These are phyloP conservation scores for Lactifluus pinguis DNA, from an alignment of 768 basidiomycete species.

Conservation along the genomic window DNA sequence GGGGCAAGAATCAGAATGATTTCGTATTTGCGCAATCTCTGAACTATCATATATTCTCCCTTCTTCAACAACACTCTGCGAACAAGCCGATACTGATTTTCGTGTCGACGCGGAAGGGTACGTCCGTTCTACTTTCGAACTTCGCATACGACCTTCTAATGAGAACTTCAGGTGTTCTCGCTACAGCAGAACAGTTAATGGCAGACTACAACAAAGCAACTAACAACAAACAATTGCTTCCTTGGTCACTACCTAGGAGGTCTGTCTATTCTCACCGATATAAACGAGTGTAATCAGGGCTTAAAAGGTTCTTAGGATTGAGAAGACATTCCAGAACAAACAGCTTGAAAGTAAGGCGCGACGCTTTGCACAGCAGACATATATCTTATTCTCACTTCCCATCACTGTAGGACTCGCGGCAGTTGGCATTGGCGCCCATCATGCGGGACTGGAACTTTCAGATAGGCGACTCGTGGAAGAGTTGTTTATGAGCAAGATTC, in stretches of 20 bases:
- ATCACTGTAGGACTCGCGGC: constrained; percentile 45
- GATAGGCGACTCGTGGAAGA: constrained; percentile 72
- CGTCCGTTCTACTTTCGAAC: not conserved
- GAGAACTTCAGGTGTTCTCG: constrained; percentile 31
- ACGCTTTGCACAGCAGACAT: too few relatives aligned
- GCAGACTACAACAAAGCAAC: constrained; percentile 58
- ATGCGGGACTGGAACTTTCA: constrained; percentile 71
- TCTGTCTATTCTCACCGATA: constrained; percentile 21
- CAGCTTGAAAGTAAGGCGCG: constrained; percentile 47
- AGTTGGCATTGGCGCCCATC: constrained; percentile 81
- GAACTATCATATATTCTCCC: constrained; percentile 60
- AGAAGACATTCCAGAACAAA: constrained; percentile 55
- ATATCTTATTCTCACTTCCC: not conserved
- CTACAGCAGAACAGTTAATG: constrained; percentile 68
- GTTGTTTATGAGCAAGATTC: constrained; percentile 51
- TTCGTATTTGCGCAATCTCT: constrained; percentile 66
- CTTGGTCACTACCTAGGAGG: constrained; percentile 62
- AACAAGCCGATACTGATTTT: constrained; percentile 88
- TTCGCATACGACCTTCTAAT: constrained; percentile 12
- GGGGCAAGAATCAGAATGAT: constrained; percentile 59
- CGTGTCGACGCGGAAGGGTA: constrained; percentile 81
- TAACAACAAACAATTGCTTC: constrained; percentile 40
- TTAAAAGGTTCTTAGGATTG: constrained; percentile 34
- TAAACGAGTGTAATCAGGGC: not conserved
- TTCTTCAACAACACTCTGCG: constrained; percentile 63